Evolutionary conservation across 2,329 filamentous ascomycete species (phyloP), one percentile per base, ranked within the genome.

Genomic region (Camillea tinctor): DNA sequence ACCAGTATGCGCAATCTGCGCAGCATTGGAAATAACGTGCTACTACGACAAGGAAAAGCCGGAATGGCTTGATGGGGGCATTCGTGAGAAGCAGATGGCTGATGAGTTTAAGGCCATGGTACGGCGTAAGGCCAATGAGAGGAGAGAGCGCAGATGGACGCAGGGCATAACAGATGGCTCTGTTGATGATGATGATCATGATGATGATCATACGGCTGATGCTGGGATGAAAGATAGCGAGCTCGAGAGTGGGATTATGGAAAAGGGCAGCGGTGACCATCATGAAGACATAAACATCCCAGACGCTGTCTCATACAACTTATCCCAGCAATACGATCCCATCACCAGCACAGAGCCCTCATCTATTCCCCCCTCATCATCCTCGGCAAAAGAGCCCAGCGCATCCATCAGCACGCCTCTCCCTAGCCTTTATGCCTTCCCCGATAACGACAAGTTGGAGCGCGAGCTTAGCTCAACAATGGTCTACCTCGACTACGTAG

Each of bases 401-500:
- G n/a, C n/a, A n/a, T n/a, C n/a, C n/a, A 49, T 17, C 44, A 20
- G 6, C n/a, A 23, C 53, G 15, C 6, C 30, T 17, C 36, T 40
- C 17, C n/a, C 54, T 5, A 8, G 51, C 40, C 4, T 13, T 20
- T 7, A 5, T 15, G 13, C 58, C 5, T 65, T 59, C 22, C 54
- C 59, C 0, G 60, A 60, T n/a, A n/a, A n/a, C 50, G 57, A 65
- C 53, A 62, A 55, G 51, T 62, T 64, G 1, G 68, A 70, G 44
- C 17, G 61, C 11, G 70, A 72, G 40, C 63, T 67, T 2, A 65
- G 69, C 67, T 78, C 81, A 50, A 73, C 83, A 59, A 84, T 85
- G 80, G 79, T 84, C 59, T 88, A 87, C 68, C 76, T 88, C 52
- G 86, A 89, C 69, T 81, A 84, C 63, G 77, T 88, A 20, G 81